Evolutionary conservation across 2,329 filamentous ascomycete genomes (phyloP).

Genomic region (Trichoderma polysporum): DNA sequence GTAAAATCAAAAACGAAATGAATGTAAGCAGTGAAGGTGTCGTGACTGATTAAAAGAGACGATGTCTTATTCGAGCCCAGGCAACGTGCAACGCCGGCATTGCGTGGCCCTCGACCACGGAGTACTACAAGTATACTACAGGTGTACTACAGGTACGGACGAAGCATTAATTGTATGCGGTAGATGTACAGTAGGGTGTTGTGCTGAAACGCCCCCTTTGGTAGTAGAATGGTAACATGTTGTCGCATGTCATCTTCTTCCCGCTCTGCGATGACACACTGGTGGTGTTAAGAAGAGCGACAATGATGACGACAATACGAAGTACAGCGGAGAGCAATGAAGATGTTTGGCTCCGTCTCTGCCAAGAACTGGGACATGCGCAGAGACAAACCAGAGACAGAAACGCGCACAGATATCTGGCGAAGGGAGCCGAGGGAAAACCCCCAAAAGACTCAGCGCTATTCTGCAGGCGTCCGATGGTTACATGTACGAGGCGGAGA

Average conservation of each 20-base stretch:
- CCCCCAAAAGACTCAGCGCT: background rate
- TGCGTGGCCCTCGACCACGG: background rate
- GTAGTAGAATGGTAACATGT: background rate
- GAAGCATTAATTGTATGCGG: background rate
- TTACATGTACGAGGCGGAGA: background rate
- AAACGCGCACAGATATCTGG: background rate
- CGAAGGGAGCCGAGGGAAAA: background rate
- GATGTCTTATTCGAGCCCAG: background rate
- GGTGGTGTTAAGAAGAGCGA: background rate
- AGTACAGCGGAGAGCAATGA: background rate
- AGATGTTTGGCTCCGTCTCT: background rate
- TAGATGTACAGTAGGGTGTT: background rate
- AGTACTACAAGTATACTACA: background rate
- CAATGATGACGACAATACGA: slow-evolving; percentile 2
- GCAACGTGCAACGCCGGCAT: background rate
- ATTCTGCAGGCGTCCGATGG: background rate
- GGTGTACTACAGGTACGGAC: background rate
- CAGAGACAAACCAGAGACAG: background rate
- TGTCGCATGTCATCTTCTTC: background rate
- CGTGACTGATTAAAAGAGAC: background rate
- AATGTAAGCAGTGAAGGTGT: background rate
- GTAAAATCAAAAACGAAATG: background rate
- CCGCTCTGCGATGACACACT: background rate
- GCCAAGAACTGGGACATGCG: background rate
- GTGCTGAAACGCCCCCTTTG: slow-evolving; percentile 9